Conservation (phyloP, 208 protist species). For the Trypanosoma conorhini region DNA sequence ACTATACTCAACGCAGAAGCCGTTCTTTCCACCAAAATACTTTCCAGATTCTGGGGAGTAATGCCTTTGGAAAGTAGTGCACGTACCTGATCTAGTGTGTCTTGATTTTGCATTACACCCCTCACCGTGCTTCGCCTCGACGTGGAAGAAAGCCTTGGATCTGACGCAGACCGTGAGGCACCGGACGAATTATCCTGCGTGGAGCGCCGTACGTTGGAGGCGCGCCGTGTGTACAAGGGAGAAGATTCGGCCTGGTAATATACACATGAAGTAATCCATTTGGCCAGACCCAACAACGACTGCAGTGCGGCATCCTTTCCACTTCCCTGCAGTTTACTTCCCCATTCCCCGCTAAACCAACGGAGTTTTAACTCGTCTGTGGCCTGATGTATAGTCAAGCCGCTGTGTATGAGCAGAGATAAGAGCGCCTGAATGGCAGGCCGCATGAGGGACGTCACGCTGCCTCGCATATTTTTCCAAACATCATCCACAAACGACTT, state of each 20-base stretch:
- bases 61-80: constrained; percentile 59
- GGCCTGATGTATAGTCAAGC: constrained; percentile 56
- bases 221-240: constrained; percentile 29
- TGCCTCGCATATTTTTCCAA: constrained; percentile 65
- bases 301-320: constrained; percentile 53
- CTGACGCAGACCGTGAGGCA: constrained; percentile 57
- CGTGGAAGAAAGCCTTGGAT: constrained; percentile 54
- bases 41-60: constrained; percentile 54
- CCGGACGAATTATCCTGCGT: constrained; percentile 42
- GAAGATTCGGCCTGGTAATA: constrained; percentile 33
- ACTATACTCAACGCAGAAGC: constrained; percentile 53
- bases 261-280: constrained; percentile 68
- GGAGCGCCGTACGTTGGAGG: constrained; percentile 31
- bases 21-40: constrained; percentile 58
- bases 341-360: constrained; percentile 91
- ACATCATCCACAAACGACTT: constrained; percentile 68
- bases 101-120: constrained; percentile 40
- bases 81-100: constrained; percentile 80
- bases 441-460: constrained; percentile 74
- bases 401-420: constrained; percentile 79
- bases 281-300: constrained; percentile 59
- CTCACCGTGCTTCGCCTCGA: constrained; percentile 66
- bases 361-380: constrained; percentile 82
- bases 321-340: constrained; percentile 69
- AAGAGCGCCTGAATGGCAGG: constrained; percentile 83